Conservation (phyloP, 805 yeast genomes). For the Ogataea naganishii region DNA sequence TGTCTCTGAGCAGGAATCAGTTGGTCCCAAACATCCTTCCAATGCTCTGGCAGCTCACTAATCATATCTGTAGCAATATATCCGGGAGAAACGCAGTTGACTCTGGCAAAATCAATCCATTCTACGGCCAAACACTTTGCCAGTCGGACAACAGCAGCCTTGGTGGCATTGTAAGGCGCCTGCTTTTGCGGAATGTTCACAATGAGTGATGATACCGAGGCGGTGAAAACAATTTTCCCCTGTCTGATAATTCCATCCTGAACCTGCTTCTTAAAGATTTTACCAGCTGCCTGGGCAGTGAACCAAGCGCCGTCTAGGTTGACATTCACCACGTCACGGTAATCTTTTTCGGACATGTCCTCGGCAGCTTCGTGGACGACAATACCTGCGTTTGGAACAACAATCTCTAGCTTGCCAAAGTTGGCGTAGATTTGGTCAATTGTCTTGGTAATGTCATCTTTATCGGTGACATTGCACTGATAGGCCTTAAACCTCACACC, state of each 20-base stretch:
- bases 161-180: conserved; percentile 36
- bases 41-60: conserved; percentile 14
- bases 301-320: conserved; percentile 39
- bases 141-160: conserved; percentile 36
- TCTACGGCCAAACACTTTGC: conserved; percentile 36
- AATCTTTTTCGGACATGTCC: conserved; percentile 17
- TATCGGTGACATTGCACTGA: conserved; percentile 24
- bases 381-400: conserved; percentile 36
- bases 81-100: conserved; percentile 38
- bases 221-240: conserved; percentile 40
- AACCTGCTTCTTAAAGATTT: conserved; percentile 34
- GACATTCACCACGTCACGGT: conserved; percentile 34
- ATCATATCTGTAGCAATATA: conserved; percentile 36
- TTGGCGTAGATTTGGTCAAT: conserved; percentile 20
- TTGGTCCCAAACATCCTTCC: conserved; percentile 13
- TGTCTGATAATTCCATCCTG: conserved; percentile 10
- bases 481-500: conserved; percentile 12
- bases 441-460: conserved; percentile 20
- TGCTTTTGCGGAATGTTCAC: conserved; percentile 41
- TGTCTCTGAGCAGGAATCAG: conserved; percentile 34
- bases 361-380: conserved; percentile 22
- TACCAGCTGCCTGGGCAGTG: conserved; percentile 39
- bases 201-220: conserved; percentile 43
- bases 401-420: conserved; percentile 30
- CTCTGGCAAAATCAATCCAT: conserved; percentile 38